Evolutionary conservation across 805 yeast genomes (phyloP), one percentile per base, ranked within the genome.

Genomic region (Spathaspora boniae): DNA sequence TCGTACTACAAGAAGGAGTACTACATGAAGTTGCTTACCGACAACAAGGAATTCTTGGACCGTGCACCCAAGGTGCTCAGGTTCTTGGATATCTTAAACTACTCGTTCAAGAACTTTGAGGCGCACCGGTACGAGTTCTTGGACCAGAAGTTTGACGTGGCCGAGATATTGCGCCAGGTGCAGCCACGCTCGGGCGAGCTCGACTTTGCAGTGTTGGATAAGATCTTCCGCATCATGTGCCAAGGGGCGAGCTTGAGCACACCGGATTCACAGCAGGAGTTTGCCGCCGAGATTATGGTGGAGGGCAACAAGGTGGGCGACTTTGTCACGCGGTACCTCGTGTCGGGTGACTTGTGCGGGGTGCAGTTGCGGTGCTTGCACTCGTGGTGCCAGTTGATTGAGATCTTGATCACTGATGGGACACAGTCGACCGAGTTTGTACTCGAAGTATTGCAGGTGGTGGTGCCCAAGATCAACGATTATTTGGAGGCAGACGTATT

Each of bases 301-400:
- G 64, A 60, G 24, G 57, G 54, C 0, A 42, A 40, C 6, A 44
- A 47, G 12, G 40, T 74, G 20, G 48, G 57, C 17, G 60, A 55
- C 4, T 68, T 69, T 35, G 47, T 80, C 20, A 60, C 65, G 0
- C 73, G 73, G 45, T 64, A 68, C 16, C 25, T 26, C 9, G 59
- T 76, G n/a, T 65, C 62, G 27, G 64, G 66, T 29, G 65, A 68
- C 26, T 70, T 78, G 45, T 70, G 70, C 41, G 54, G 67, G 1
- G 62, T 68, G 6, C 93, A 83, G 42, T 60, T 82, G 31, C 60
- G 71, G 9, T 76, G 82, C 38, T 60, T 91, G 19, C 86, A 81
- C 50, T 75, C 94, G 0, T 91, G 98, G 98, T 80, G 81, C 16
- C 82, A 80, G 45, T 57, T 89, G 33, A 79, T 86, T 16, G 86